Percentiles rank a stretch among this genome's conserved stretches.
Evolutionary conservation across 345 rosid species (phyloP).

Genomic region (Ceriops tagal): DNA sequence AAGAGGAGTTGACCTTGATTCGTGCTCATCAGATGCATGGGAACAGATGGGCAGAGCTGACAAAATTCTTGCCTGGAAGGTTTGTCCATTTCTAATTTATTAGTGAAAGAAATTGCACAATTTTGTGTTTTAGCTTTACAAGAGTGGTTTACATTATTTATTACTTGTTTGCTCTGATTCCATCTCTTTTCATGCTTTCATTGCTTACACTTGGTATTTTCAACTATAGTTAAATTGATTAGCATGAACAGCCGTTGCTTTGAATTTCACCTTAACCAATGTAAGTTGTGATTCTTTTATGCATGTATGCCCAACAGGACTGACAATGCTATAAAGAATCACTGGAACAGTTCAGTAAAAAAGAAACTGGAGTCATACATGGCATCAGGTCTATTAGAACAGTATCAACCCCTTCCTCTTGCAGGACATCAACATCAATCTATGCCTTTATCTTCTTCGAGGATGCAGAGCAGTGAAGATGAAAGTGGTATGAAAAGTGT

Average conservation of each 20-base stretch:
- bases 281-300: slow-evolving; percentile 11
- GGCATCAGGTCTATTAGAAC: slow-evolving; percentile 85
- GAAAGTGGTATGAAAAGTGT: slow-evolving; percentile 51
- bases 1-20: slow-evolving; percentile 91
- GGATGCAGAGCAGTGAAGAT: slow-evolving; percentile 66
- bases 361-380: slow-evolving; percentile 92
- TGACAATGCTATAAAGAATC: slow-evolving; percentile 97
- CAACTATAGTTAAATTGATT: neutral
- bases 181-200: neutral
- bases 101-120: neutral
- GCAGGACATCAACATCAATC: slow-evolving; percentile 51
- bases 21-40: slow-evolving; percentile 97
- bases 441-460: slow-evolving; percentile 53
- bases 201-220: neutral
- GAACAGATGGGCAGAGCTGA: slow-evolving; percentile 97
- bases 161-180: neutral
- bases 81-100: slow-evolving; percentile 26
- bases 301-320: slow-evolving; percentile 63
- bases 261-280: slow-evolving; percentile 4
- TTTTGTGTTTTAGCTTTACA: slow-evolving; percentile 4
- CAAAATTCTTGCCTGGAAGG: slow-evolving; percentile 99
- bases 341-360: slow-evolving; percentile 99
- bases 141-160: neutral
- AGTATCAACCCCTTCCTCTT: slow-evolving; percentile 62
- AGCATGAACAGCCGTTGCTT: neutral